phyloP scores from a whole-genome alignment of 345 rosid species.

The Euphorbia lathyris region DNA sequence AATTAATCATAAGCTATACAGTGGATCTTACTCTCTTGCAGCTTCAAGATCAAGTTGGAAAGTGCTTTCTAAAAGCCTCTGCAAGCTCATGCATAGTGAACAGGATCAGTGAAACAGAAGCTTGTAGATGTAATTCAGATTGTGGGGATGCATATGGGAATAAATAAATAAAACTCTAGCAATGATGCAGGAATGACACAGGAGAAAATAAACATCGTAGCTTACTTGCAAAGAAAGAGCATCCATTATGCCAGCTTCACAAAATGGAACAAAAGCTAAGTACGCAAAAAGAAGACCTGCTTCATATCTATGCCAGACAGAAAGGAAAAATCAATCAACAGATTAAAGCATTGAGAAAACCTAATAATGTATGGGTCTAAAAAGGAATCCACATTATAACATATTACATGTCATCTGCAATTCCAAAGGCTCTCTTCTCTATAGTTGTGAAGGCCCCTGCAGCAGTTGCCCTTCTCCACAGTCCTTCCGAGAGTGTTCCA shows the following conservation, averaged over 20 bases:
- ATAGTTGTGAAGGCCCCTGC: slow-evolving; percentile 69
- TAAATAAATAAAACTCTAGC: not conserved
- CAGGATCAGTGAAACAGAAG: slow-evolving; percentile 4
- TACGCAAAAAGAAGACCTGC: slow-evolving; percentile 94
- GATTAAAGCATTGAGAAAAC: not conserved
- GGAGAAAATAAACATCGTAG: slow-evolving; percentile 1
- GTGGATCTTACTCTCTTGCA: slow-evolving; percentile 72
- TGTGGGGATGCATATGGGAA: not conserved
- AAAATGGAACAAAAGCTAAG: slow-evolving; percentile 91
- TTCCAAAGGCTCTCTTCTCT: slow-evolving; percentile 85
- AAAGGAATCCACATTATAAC: slow-evolving; percentile 9
- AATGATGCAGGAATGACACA: not conserved
- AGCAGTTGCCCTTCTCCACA: slow-evolving; percentile 88
- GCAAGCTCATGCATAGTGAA: slow-evolving; percentile 31
- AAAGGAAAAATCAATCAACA: slow-evolving; percentile 13
- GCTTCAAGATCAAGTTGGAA: slow-evolving; percentile 87
- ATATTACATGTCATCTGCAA: slow-evolving; percentile 91
- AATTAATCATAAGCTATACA: slow-evolving; percentile 2
- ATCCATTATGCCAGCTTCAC: slow-evolving; percentile 80
- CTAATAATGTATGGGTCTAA: not conserved
- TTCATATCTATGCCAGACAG: slow-evolving; percentile 59
- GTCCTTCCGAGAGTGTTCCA: slow-evolving; percentile 61
- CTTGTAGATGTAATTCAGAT: not conserved
- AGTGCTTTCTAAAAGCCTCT: slow-evolving; percentile 91
- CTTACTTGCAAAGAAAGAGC: slow-evolving; percentile 84